Evolutionary conservation across 192 early-diverging fungal species (phyloP), one percentile per base, ranked within the genome.

Genomic region (Dissophora ornata): DNA sequence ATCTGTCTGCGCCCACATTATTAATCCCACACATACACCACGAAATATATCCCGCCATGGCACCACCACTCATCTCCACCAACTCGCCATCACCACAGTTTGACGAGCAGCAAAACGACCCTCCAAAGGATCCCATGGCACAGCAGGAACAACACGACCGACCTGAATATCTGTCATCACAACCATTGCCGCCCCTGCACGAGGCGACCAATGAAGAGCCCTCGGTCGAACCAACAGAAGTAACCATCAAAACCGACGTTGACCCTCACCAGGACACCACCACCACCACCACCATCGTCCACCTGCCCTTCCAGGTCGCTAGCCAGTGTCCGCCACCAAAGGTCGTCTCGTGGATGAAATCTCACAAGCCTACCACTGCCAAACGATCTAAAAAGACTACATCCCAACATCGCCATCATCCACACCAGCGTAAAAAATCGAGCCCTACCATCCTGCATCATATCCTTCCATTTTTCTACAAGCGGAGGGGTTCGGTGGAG

Each of bases 261-360:
- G 64, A 77, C 54, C 73, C 73, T 32, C 55, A 62, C 53, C 19
- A 47, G 21, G 73, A 77, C 36, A 62, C 73, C 34, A 67, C 59
- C 8, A 77, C 73, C 13, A 77, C 73, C 0, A 67, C 65, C 15
- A 77, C 73, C 16, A 62, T 62, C 25, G 64, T 77, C 30, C 73
- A 77, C 53, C 63, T 67, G 1, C 73, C 73, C 58, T 77, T 77
- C 32, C 51, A 67, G 12, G 16, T 77, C 13, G 24, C 64, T 30
- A 28, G 3, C 4, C 51, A 67, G 24, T 77, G 73, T 15, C 62
- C 57, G 10, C 58, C 73, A 0, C 73, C 73, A 5, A 67, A 64
- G 22, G 58, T 77, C 33, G 67, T 77, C 22, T 77, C 73, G 25
- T 77, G 73, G 73, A 77, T 77, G 73, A 77, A 62, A 21, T 59